Evolutionary conservation across 2,329 filamentous ascomycete genomes (phyloP), one percentile per base, ranked within the genome.

Genomic region (Fusarium penzigii): DNA sequence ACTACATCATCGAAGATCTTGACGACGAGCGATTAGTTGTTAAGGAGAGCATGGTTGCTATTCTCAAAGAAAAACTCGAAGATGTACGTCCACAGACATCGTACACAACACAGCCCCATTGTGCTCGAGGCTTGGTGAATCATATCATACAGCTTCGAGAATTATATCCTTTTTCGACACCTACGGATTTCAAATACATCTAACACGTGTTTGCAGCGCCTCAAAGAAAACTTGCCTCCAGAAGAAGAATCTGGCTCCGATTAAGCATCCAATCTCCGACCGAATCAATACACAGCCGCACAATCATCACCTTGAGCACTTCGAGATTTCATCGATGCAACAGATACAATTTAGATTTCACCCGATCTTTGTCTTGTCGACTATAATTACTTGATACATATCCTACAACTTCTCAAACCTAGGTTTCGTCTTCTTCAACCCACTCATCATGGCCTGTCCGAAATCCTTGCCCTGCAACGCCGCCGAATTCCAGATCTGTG

Each of bases 381-480:
- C 20, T 25, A 25, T 7, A 25, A 25, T 25, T 25, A 36, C 32
- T 14, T 4, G 32, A 36, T 36, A 14, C 13, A 36, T 36, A 36
- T 36, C 32, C 65, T 72, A 96, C 65, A 97, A 73, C 76, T 97
- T 97, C 70, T 87, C 87, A 75, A 96, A 97, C 16, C 78, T 89
- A 12, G 91, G 88, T 67, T 83, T 92, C 60, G 79, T 86, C 81
- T 89, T 96, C 72, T 88, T 80, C 57, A 96, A 69, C 9, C 88
- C 89, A 39, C 89, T 90, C 68, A 89, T 67, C 68, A 97, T 77
- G 1, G 92, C 91, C 53, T 80, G 76, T 66, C 83, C 75, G 41
- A 96, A 81, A 76, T 97, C 93, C 47, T 78, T 76, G 7, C 90
- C 89, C 76, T 97, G 92, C 63, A 96, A 68, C 66, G 89, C 89